Base-by-base conservation (phyloP, 192 early-diverging fungal species). In the Podila clonocystis region DNA sequence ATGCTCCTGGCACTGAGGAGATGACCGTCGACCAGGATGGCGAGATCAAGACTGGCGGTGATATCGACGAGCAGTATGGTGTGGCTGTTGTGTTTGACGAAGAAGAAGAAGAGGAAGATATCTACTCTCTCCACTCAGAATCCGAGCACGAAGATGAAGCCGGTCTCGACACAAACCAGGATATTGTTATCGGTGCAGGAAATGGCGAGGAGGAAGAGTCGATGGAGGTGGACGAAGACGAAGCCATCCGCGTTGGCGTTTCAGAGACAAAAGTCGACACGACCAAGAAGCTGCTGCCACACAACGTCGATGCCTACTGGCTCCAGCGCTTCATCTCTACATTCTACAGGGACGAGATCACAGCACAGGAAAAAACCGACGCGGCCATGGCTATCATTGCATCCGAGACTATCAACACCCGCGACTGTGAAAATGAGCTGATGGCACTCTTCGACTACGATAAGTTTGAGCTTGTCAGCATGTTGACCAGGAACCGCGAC, bases 261-360 rank as follows among this genome's bases (percentile, higher is more conserved):
- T 66, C 80, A 60, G 80, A 76, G 19, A 36, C 75, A 41, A 82
- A 75, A 50, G 78, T 71, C 9, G 73, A 74, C n/a, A 82, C 80
- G 45, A 73, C 85, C 24, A 87, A 85, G 60, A 86, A 87, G 48
- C 50, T 76, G 29, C 65, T 79, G 50, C 90, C 94, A 12, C 95
- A 96, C 82, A 93, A 95, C 60, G 89, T 99, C 59, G 98, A 99
- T 83, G 95, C 97, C 9, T 99, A 99, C 78, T 99, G 96, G 96
- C 89, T 98, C 8, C 98, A 99, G 74, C 92, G 97, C 41, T 88
- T 90, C 34, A 88, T 99, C 31, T 85, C 94, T 29, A 73, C 86
- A n/a, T 89, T 93, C 68, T 98, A 95, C 84, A 68, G 89, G 13
- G 98, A 99, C 77, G 91, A 96, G 0, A 91, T 92, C 65, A 85